These are phyloP conservation scores for Coemansia sp. DNA, from an alignment of 192 early-diverging fungal species.

Conservation along the genomic window DNA sequence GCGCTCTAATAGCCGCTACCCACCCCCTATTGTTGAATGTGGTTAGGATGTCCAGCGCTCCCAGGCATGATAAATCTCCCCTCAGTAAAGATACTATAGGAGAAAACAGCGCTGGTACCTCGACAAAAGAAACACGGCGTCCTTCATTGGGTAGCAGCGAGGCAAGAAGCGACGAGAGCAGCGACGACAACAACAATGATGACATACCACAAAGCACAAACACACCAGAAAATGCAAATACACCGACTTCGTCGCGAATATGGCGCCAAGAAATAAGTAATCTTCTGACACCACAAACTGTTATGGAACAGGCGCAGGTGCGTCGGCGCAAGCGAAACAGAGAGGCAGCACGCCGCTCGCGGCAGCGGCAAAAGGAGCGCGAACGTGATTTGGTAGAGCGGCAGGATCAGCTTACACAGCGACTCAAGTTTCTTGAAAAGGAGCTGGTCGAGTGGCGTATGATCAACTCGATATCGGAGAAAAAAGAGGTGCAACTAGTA, in stretches of 20 bases:
- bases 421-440: conserved; percentile 17
- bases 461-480: conserved; percentile 20
- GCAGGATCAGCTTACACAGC: conserved; percentile 21
- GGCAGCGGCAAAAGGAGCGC: conserved; percentile 36
- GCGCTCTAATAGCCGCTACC: too few relatives aligned
- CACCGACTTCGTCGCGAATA: neutral
- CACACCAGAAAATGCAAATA: neutral
- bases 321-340: conserved; percentile 42
- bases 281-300: conserved; percentile 37
- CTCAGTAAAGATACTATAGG: too few relatives aligned
- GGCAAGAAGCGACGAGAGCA: neutral
- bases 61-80: too few relatives aligned
- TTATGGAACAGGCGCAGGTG: conserved; percentile 33
- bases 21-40: too few relatives aligned
- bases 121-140: too few relatives aligned
- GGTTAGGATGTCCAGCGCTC: too few relatives aligned
- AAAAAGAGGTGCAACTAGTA: conserved; percentile 12
- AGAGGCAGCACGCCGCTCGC: conserved; percentile 44
- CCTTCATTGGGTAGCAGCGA: too few relatives aligned
- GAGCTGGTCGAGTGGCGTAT: conserved; percentile 41
- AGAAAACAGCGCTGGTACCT: too few relatives aligned
- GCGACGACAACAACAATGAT: neutral
- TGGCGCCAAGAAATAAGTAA: conserved; percentile 41
- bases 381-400: conserved; percentile 33
- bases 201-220: neutral